Evolutionary conservation across 1,284 basidiomycete genomes (phyloP).

Genomic region (Rugosomyces carneus): DNA sequence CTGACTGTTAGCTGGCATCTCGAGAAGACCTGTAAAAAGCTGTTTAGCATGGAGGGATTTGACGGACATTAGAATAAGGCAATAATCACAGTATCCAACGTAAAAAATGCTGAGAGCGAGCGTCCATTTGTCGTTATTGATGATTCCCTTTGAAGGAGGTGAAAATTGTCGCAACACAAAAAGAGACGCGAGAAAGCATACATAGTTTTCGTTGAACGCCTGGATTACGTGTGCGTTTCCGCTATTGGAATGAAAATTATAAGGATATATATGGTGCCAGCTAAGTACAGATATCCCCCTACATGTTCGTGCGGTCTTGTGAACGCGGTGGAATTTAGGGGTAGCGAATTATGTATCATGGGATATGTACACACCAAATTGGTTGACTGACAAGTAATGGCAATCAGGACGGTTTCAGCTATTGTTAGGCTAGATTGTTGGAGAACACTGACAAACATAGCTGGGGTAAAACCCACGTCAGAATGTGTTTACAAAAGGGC

Average conservation of each 20-base stretch:
- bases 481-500: neutral
- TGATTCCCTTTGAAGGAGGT: slow-evolving; percentile 34
- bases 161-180: neutral
- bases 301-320: slow-evolving; percentile 52
- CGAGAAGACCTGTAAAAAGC: slow-evolving; percentile 36
- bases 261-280: neutral
- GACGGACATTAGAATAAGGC: too few relatives aligned
- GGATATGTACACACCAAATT: slow-evolving; percentile 36
- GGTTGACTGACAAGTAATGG: slow-evolving; percentile 39
- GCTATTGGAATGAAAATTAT: slow-evolving; percentile 29
- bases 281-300: slow-evolving; percentile 11
- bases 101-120: slow-evolving; percentile 51
- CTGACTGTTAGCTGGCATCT: slow-evolving; percentile 46
- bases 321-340: neutral
- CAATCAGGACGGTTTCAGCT: neutral
- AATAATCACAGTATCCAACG: slow-evolving; percentile 45
- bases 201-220: slow-evolving; percentile 49
- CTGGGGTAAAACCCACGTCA: slow-evolving; percentile 18
- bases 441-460: slow-evolving; percentile 37
- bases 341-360: neutral
- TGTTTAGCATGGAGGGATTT: too few relatives aligned
- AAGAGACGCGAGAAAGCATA: slow-evolving; percentile 18
- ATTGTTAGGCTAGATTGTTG: neutral
- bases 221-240: slow-evolving; percentile 48
- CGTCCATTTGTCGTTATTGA: slow-evolving; percentile 48